phyloP scores from a whole-genome alignment of 2,329 filamentous ascomycete species.

The Chaetomiaceae sp. region DNA sequence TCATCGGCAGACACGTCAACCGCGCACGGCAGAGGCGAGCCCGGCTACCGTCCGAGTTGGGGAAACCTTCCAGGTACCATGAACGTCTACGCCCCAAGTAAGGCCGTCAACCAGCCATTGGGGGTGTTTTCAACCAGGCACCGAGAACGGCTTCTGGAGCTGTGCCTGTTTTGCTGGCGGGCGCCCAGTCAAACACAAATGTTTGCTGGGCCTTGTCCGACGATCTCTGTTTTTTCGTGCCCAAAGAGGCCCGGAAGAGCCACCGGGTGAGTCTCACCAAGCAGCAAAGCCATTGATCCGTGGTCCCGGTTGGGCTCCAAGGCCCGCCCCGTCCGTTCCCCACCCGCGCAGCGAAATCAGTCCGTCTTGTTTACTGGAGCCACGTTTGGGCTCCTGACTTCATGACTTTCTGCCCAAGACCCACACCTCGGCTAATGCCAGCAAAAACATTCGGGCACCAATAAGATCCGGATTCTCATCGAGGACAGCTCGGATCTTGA shows the following conservation, averaged over 20 bases:
- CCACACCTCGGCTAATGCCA: constrained; percentile 31
- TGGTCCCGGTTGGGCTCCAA: constrained; percentile 27
- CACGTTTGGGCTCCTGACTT: constrained; percentile 34
- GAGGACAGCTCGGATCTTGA: constrained; percentile 11
- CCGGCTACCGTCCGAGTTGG: constrained; percentile 9
- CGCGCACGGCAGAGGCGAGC: constrained; percentile 14
- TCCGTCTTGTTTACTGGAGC: constrained; percentile 32
- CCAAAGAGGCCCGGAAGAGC: constrained; percentile 16
- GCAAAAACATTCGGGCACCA: constrained; percentile 26
- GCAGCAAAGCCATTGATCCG: constrained; percentile 14
- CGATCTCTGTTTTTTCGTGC: constrained; percentile 20
- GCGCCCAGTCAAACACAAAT: constrained; percentile 6
- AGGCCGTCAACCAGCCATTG: constrained; percentile 17
- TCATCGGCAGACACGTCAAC: constrained; percentile 22
- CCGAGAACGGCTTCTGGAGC: constrained; percentile 3
- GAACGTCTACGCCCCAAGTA: constrained; percentile 11
- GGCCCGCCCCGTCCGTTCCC: constrained; percentile 23
- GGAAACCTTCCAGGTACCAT: constrained; percentile 14
- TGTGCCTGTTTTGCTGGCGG: background rate
- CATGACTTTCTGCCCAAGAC: constrained; percentile 33
- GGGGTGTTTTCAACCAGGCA: constrained; percentile 10
- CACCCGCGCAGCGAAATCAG: constrained; percentile 21
- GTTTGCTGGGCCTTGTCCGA: constrained; percentile 13
- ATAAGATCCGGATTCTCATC: constrained; percentile 20
- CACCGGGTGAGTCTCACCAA: constrained; percentile 8